These are phyloP conservation scores for Penicilliopsis zonata DNA, from an alignment of 495 filamentous ascomycete genomes.

Conservation along the genomic window DNA sequence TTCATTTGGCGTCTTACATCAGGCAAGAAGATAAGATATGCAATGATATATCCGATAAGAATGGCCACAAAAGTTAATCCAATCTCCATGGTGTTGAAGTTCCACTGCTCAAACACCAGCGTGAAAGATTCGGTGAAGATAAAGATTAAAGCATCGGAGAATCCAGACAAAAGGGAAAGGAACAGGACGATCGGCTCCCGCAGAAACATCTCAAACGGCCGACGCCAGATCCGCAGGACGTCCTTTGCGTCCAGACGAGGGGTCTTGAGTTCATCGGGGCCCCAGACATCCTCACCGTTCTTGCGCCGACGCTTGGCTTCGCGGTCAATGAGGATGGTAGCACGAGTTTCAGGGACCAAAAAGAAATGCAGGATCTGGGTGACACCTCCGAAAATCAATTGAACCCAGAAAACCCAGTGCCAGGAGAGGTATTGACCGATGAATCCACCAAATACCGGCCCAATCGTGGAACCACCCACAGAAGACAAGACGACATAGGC, in stretches of 20 bases:
- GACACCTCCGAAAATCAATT: conserved; percentile 52
- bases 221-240: conserved; percentile 42
- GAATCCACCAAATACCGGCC: conserved; percentile 67
- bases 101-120: conserved; percentile 45
- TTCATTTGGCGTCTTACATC: conserved; percentile 35
- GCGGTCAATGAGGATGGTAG: conserved; percentile 47
- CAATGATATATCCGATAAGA: conserved; percentile 47
- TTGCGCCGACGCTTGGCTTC: conserved; percentile 48
- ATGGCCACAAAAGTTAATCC: conserved; percentile 44
- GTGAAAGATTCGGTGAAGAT: conserved; percentile 50
- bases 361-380: conserved; percentile 53
- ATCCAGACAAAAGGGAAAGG: conserved; percentile 51
- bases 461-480: conserved; percentile 54
- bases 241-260: conserved; percentile 32
- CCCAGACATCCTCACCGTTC: conserved; percentile 35
- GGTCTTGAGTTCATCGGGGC: conserved; percentile 38
- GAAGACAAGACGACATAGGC: conserved; percentile 58
- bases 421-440: conserved; percentile 45
- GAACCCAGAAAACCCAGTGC: conserved; percentile 65
- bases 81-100: conserved; percentile 32
- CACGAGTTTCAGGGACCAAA: conserved; percentile 53
- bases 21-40: conserved; percentile 47
- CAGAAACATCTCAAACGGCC: conserved; percentile 57
- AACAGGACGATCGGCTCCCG: conserved; percentile 54
- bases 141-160: conserved; percentile 58